Evolutionary conservation across 441 rosid species (phyloP), one percentile per base, ranked within the genome.

Genomic region (Populus tomentosa): DNA sequence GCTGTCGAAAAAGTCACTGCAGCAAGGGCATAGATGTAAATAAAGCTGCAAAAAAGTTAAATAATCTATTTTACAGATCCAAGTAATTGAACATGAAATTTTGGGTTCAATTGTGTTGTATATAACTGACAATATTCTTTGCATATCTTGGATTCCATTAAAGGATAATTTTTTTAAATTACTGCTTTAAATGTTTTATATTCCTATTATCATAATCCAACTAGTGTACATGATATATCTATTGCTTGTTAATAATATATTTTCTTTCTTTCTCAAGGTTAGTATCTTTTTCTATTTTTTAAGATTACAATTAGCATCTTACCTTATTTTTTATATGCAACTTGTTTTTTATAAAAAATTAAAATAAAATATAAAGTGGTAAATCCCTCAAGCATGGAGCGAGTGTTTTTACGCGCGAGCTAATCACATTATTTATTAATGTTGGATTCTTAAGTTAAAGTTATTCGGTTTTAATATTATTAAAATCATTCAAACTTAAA

Each of bases 391-490:
- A 0, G 0, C 0, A 38, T 7, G 0, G 0, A 20, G 10, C 4
- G 2, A 7, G 2, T 59, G 11, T 0, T 59, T n/a, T 59, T 0
- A 7, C 4, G 10, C n/a, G n/a, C n/a, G n/a, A n/a, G n/a, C n/a
- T n/a, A n/a, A n/a, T n/a, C n/a, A n/a, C n/a, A n/a, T n/a, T n/a
- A n/a, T n/a, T n/a, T n/a, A n/a, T n/a, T n/a, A n/a, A n/a, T n/a
- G n/a, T n/a, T 6, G 1, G 1, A 56, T 7, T 1, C n/a, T 3
- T 0, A 1, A 7, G 10, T 1, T 59, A 3, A 1, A 61, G 0
- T 8, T n/a, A 5, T 21, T 21, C 0, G 0, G 0, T n/a, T 59
- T n/a, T 3, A 0, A 21, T n/a, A 0, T 7, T 61, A 3, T 9
- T 3, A 21, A 26, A 3, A 56, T 20, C 1, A 56, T 56, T 20